Conservation (phyloP, 2,329 filamentous ascomycete species). For the Trichoderma polysporum region DNA sequence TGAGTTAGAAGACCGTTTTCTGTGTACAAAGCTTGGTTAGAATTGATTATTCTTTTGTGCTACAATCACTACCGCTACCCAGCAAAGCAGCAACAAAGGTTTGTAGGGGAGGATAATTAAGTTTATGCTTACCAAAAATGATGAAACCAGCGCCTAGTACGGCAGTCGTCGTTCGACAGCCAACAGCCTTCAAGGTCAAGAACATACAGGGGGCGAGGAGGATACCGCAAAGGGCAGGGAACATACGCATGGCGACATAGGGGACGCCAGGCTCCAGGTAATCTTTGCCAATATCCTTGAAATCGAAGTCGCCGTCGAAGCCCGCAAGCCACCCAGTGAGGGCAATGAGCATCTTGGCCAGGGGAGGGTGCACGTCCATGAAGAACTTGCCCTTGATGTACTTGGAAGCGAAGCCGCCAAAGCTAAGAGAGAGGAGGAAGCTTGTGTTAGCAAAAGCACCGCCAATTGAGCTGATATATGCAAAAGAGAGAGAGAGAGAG, state of each 20-base stretch:
- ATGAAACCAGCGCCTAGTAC: constrained; percentile 80
- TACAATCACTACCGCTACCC: too few species aligned
- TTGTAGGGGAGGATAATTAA: neutral
- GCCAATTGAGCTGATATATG: neutral
- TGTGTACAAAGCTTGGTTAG: constrained; percentile 41
- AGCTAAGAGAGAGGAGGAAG: constrained; percentile 52
- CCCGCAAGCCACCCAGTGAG: constrained; percentile 92
- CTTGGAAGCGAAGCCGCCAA: constrained; percentile 96
- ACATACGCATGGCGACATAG: constrained; percentile 95
- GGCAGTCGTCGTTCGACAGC: constrained; percentile 84
- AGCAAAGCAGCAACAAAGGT: neutral
- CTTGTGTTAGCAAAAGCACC: neutral
- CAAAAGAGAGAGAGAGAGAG: constrained; percentile 30
- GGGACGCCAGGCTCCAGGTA: constrained; percentile 93
- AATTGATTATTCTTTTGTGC: neutral
- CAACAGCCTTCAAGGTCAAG: constrained; percentile 84
- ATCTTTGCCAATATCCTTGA: constrained; percentile 99
- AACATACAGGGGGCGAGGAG: constrained; percentile 90
- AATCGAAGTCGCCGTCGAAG: constrained; percentile 94
- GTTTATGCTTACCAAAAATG: constrained; percentile 78
- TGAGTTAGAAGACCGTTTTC: constrained; percentile 96
- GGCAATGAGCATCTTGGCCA: constrained; percentile 95
- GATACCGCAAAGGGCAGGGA: constrained; percentile 87
- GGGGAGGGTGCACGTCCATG: constrained; percentile 98
- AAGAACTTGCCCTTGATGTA: constrained; percentile 99